Evolutionary conservation across 805 yeast genomes (phyloP), one percentile per base, ranked within the genome.

Genomic region (Pichia occidentalis): DNA sequence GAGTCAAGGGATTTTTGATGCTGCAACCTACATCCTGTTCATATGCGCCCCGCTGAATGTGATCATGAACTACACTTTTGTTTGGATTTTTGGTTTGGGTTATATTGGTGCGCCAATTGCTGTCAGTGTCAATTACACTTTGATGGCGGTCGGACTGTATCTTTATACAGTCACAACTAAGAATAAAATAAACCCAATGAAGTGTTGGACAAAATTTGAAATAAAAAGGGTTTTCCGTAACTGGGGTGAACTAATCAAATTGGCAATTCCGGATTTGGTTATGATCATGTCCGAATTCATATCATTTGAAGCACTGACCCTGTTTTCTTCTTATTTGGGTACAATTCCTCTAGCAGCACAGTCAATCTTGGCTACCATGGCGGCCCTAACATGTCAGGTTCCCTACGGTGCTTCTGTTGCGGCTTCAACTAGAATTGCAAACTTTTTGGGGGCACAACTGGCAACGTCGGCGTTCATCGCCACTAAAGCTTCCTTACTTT

Each of bases 241-340:
- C 47, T 83, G 88, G 88, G 55, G 58, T 5, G 73, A 69, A 49
- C 74, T 83, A 77, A 62, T 81, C 30, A 64, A 62, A 43, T 60
- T 83, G 28, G 79, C 88, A 2, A 52, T 75, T n/a, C 86, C 86
- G 5, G 86, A 88, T 25, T 75, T 81, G 22, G 59, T 80, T 38
- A 79, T 81, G 83, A 84, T 83, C 17, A 73, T 78, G 50, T 82
- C 86, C 14, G 92, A 83, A 58, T 83, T 84, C 71, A 61, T 83
- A 26, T 85, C 87, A 1, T 83, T 82, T 57, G 90, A 83, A 60
- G 70, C 82, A 32, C 63, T 82, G 44, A 83, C 90, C 0, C 65
- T 82, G 35, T 64, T 75, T 43, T 80, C 88, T 1, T 74, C 86
- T 3, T 73, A 72, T 49, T 67, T 82, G 43, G 87, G 90, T 18